A percentile compares a stretch with the other conserved stretches of the same genome.
Conservation (phyloP, 2,329 filamentous ascomycete genomes). For the Epichloe amarillans region DNA sequence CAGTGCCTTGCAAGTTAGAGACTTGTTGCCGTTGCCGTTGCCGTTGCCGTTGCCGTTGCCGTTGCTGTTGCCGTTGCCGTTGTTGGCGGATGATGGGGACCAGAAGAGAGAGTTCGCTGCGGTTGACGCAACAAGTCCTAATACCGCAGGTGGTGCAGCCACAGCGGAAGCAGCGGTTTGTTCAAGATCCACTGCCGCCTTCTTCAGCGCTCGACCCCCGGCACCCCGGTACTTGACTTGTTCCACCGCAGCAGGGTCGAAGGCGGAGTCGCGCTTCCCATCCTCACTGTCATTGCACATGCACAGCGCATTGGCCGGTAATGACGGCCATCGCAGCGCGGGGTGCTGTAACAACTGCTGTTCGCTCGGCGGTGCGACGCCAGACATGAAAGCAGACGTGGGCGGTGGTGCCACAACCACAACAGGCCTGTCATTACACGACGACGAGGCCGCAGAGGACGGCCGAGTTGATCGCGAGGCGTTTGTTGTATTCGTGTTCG, state of each 20-base stretch:
- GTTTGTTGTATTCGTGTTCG: constrained; percentile 11
- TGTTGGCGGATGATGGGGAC: background rate
- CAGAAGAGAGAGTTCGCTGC: background rate
- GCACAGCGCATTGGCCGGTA: constrained; percentile 11
- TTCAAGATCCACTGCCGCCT: background rate
- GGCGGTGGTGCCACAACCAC: constrained; percentile 17
- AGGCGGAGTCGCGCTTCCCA: constrained; percentile 39
- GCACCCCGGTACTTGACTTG: constrained; percentile 4
- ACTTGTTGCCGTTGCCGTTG: background rate
- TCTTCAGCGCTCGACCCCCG: constrained; percentile 7
- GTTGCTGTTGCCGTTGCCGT: background rate
- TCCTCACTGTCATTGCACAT: constrained; percentile 23
- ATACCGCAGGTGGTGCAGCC: background rate
- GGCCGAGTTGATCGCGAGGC: constrained; percentile 1
- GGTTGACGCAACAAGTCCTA: background rate
- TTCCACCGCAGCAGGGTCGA: constrained; percentile 2
- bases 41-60: background rate
- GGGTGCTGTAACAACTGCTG: constrained; percentile 28
- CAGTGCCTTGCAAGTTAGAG: background rate
- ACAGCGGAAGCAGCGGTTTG: constrained; percentile 8
- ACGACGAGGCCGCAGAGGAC: constrained; percentile 7
- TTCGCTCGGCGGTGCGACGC: constrained; percentile 32
- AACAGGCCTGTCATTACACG: constrained; percentile 16
- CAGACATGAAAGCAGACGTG: constrained; percentile 11
- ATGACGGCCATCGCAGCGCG: constrained; percentile 26